Percentiles rank a stretch among this genome's conserved stretches.
Conservation (phyloP, 2,329 filamentous ascomycete species). For the Elsinoe necatrix region DNA sequence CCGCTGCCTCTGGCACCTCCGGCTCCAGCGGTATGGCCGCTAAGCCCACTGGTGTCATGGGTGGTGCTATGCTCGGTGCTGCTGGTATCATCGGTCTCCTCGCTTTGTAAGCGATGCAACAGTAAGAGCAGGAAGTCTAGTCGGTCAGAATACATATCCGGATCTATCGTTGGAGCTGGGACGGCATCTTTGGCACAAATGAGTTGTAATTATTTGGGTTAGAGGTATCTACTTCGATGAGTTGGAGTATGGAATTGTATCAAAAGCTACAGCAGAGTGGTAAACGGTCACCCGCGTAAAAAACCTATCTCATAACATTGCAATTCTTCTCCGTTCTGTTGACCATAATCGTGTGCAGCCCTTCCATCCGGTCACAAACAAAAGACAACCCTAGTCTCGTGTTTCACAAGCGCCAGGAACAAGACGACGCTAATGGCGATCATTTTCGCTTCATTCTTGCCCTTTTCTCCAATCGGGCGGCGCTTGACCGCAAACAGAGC, state of each 20-base stretch:
- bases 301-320: too few relatives aligned
- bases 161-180: background rate
- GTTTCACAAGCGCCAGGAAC: background rate
- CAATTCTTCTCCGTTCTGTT: background rate
- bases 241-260: background rate
- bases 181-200: background rate
- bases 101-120: slow-evolving; percentile 29
- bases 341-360: background rate
- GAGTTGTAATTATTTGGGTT: background rate
- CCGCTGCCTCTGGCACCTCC: slow-evolving; percentile 18
- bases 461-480: background rate
- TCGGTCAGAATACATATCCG: background rate
- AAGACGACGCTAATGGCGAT: background rate
- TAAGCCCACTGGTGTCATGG: slow-evolving; percentile 32
- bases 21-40: slow-evolving; percentile 24
- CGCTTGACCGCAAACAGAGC: background rate
- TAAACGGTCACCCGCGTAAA: background rate
- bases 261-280: background rate
- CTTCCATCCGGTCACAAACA: background rate
- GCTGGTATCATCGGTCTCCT: slow-evolving; percentile 37
- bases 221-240: slow-evolving; percentile 1
- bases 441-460: background rate
- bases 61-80: slow-evolving; percentile 34
- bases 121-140: background rate
- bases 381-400: background rate